These are phyloP conservation scores for Rhodotorula sp. DNA, from an alignment of 1,284 basidiomycete species.

Conservation along the genomic window DNA sequence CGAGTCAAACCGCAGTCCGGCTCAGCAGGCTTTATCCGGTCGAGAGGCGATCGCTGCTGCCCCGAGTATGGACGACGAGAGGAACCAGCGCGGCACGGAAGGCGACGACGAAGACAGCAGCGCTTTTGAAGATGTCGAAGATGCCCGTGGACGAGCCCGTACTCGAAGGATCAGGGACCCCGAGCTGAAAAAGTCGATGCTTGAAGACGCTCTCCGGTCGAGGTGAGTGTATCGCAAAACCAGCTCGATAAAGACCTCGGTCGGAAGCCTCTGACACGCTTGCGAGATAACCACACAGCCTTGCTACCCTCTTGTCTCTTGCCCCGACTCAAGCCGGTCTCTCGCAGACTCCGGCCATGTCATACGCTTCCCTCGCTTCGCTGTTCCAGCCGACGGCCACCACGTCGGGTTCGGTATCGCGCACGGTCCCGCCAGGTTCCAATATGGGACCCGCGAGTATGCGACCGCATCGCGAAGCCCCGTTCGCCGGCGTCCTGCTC, in stretches of 20 bases:
- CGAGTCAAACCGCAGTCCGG: neutral
- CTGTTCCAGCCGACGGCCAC: conserved; percentile 14
- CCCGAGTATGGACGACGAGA: conserved; percentile 2
- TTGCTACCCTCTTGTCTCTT: conserved; percentile 31
- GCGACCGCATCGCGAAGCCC: neutral
- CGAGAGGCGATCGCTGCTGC: neutral
- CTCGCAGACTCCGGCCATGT: conserved; percentile 31
- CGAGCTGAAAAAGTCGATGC: conserved; percentile 21
- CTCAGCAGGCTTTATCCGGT: neutral
- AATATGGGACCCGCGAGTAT: neutral
- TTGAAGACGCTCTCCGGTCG: conserved; percentile 33
- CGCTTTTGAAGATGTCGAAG: conserved; percentile 11
- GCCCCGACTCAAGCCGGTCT: conserved; percentile 19
- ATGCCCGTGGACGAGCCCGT: conserved; percentile 23
- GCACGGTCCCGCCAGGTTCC: neutral
- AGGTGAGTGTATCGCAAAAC: conserved; percentile 6
- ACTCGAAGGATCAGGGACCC: conserved; percentile 25
- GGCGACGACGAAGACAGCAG: conserved; percentile 24
- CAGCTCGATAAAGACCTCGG: neutral
- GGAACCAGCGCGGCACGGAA: conserved; percentile 14
- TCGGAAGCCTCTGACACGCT: neutral
- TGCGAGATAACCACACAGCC: conserved; percentile 1
- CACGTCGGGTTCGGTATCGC: neutral
- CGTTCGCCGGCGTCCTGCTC: conserved; percentile 17
- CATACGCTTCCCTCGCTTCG: conserved; percentile 19